phyloP scores from a whole-genome alignment of 2,329 filamentous ascomycete species.

The Ophiognomonia clavigignenti-juglandacearum region DNA sequence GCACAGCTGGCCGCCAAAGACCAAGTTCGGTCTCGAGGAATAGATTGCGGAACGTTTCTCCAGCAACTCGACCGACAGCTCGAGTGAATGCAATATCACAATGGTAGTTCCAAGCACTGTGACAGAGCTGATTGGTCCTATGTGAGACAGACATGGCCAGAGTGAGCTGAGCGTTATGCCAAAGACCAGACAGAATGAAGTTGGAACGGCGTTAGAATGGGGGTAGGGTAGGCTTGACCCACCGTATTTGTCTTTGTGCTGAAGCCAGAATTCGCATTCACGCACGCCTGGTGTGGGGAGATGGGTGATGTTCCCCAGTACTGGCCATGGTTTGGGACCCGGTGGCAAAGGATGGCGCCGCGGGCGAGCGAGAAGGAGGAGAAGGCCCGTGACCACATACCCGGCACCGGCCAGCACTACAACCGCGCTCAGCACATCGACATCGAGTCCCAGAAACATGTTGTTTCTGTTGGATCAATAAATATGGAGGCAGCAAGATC shows the following conservation, averaged over 20 bases:
- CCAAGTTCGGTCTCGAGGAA: neutral
- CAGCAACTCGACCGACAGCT: conserved; percentile 4
- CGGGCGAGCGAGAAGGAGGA: too few relatives aligned
- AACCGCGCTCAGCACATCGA: too few relatives aligned
- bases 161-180: too few relatives aligned
- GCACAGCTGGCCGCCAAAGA: neutral
- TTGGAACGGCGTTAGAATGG: too few relatives aligned
- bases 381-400: too few relatives aligned
- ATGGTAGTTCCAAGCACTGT: conserved; percentile 5
- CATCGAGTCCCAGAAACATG: too few relatives aligned
- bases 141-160: too few relatives aligned
- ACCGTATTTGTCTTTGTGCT: conserved; percentile 4
- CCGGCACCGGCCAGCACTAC: too few relatives aligned
- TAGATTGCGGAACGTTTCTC: conserved; percentile 3
- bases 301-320: conserved; percentile 3
- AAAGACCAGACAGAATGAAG: too few relatives aligned
- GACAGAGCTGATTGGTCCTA: conserved; percentile 10
- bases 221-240: too few relatives aligned
- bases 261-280: conserved; percentile 6
- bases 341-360: neutral
- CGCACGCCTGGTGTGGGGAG: neutral
- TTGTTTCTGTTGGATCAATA: too few relatives aligned
- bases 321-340: conserved; percentile 6
- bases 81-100: neutral
- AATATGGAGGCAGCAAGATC: too few relatives aligned